Base-by-base conservation (phyloP, 2,329 filamentous ascomycete genomes). In the Penicillium sp. region DNA sequence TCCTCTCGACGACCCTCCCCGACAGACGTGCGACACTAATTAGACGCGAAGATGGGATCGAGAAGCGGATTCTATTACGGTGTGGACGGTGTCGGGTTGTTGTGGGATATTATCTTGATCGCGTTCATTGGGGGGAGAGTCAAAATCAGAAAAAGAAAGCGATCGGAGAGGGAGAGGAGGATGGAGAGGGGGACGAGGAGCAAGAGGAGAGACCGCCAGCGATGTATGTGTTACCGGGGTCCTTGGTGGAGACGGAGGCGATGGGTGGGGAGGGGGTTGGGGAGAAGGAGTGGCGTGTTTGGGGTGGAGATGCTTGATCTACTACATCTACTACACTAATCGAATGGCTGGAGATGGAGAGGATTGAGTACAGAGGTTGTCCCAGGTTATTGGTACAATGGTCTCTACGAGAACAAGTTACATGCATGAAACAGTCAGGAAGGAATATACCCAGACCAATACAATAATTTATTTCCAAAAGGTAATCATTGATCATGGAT, bases 41-140 rank as follows among this genome's bases (percentile, higher is more conserved):
- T 6, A 77, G 82, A 1, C 79, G 83, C 11, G 81, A 83, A 63
- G 85, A 89, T 60, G 89, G 88, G 5, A 90, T 90, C 63, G 89
- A 91, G 78, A 90, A 89, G 78, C 76, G 89, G 19, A 79, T 83
- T 59, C 67, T 86, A 4, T 78, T 85, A 64, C 79, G 83, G 25
- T 91, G 89, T 75, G 82, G 79, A 13, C 76, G 88, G 58, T 91
- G 89, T 77, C 79, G 81, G 35, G 71, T 89, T 30, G 80, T 84
- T 0, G 79, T 89, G 48, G 88, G 85, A 30, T 91, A 91, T 77
- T 80, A 84, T 69, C 74, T 90, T 45, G 84, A 86, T 68, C 75
- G 76, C 70, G 76, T 78, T 55, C 83, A 85, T 71, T 86, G 62
- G 57, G 45, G 16, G 8, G 16, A 56, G 60, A 58, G 48, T n/a